Percentiles rank a stretch among this genome's conserved stretches.
phyloP scores from a whole-genome alignment of 2,329 filamentous ascomycete genomes.

The Arthrobotrys pseudoclavata region DNA sequence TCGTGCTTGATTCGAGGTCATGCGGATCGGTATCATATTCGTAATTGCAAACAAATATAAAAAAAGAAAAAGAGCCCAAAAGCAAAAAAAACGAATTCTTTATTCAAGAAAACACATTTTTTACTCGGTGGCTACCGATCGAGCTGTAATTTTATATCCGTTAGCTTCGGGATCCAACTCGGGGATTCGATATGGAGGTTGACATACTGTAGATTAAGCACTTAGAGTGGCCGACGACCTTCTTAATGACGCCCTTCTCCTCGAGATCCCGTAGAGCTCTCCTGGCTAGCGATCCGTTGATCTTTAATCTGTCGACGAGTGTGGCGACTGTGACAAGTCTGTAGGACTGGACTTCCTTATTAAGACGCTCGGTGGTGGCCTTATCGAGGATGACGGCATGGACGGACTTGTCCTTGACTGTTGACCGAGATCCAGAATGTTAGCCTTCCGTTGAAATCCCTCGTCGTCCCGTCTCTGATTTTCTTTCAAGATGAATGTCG shows the following conservation, averaged over 20 bases:
- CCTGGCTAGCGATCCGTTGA: conserved; percentile 97
- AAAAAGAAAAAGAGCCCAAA: conserved; percentile 31
- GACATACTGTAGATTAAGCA: conserved; percentile 96
- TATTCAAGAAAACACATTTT: conserved; percentile 49
- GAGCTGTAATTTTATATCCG: conserved; percentile 36
- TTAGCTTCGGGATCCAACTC: conserved; percentile 1
- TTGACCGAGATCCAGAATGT: conserved; percentile 67
- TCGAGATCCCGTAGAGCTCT: conserved; percentile 91
- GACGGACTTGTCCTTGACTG: conserved; percentile 99
- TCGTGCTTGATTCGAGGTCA: conserved; percentile 46
- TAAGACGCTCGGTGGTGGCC: conserved; percentile 94
- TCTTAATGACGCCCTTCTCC: conserved; percentile 99
- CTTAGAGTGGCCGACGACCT: conserved; percentile 95
- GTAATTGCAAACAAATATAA: conserved; percentile 37
- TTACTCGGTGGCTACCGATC: conserved; percentile 60
- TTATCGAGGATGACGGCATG: conserved; percentile 99
- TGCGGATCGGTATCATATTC: conserved; percentile 60
- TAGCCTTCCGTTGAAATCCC: conserved; percentile 66
- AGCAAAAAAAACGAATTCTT: conserved; percentile 50
- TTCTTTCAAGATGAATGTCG: conserved; percentile 28
- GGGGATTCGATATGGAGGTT: background rate
- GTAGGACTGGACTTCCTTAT: conserved; percentile 99
- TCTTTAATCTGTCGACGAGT: conserved; percentile 99
- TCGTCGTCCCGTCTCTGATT: conserved; percentile 63
- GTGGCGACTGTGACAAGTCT: conserved; percentile 98